These are phyloP conservation scores for Asterochloris sp. DNA, from an alignment of 139 green algal genomes.

Conservation along the genomic window DNA sequence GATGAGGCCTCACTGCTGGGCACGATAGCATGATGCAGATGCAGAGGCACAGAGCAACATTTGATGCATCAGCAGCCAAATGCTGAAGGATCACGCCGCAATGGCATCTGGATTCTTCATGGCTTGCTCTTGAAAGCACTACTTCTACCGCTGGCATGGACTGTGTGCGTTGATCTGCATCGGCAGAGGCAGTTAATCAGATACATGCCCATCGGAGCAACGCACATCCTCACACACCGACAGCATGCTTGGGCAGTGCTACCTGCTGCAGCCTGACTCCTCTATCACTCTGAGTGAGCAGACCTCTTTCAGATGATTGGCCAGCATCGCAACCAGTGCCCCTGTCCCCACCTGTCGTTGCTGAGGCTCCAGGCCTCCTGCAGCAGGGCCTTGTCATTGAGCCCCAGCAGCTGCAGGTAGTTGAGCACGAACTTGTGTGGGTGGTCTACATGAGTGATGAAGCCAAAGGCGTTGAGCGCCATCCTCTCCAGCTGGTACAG, in stretches of 20 bases:
- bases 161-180: too few species aligned
- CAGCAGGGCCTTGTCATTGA: constrained; percentile 30
- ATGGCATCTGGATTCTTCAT: background rate
- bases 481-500: constrained; percentile 72
- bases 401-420: constrained; percentile 60
- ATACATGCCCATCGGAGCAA: too few species aligned
- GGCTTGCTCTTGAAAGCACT: too few species aligned
- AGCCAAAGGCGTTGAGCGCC: constrained; percentile 81
- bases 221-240: too few species aligned
- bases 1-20: too few species aligned
- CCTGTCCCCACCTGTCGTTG: constrained; percentile 77
- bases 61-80: background rate
- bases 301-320: too few species aligned
- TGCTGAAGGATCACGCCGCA: background rate
- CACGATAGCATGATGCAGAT: background rate
- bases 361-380: constrained; percentile 85
- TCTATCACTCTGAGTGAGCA: too few species aligned
- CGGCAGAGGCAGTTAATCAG: too few species aligned
- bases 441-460: constrained; percentile 85
- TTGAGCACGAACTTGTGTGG: constrained; percentile 90
- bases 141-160: too few species aligned
- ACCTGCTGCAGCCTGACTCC: too few species aligned
- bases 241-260: too few species aligned
- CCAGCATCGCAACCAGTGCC: background rate
- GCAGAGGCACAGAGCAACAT: background rate